Evolutionary conservation across 208 protist species (phyloP).

Genomic region (Leishmania guyanensis): DNA sequence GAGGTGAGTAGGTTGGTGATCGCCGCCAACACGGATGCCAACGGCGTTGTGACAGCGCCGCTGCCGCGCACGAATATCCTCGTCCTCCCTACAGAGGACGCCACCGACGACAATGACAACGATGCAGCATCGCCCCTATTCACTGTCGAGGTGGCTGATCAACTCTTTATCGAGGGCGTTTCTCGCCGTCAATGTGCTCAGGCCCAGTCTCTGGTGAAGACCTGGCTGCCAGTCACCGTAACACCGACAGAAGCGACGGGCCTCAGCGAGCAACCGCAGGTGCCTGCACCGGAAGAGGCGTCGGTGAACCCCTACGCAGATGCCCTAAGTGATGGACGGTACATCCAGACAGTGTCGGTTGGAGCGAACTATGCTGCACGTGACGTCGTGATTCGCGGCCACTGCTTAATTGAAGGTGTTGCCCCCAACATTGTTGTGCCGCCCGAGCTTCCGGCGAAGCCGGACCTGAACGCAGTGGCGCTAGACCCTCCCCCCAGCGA

Average conservation of each 20-base stretch:
- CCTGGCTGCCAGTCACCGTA: background rate
- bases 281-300: background rate
- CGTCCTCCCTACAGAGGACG: conserved; percentile 37
- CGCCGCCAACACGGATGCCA: conserved; percentile 47
- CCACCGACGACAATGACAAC: background rate
- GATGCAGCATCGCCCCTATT: conserved; percentile 15
- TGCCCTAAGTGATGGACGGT: conserved; percentile 17
- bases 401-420: conserved; percentile 57
- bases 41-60: conserved; percentile 42
- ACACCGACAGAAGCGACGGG: background rate
- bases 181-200: conserved; percentile 28
- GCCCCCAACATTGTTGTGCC: conserved; percentile 73
- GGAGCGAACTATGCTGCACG: conserved; percentile 46
- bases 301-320: conserved; percentile 30
- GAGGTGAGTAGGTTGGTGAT: conserved; percentile 48
- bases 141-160: conserved; percentile 45
- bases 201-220: conserved; percentile 17
- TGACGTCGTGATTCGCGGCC: conserved; percentile 52
- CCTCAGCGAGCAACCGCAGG: background rate
- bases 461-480: conserved; percentile 26
- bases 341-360: conserved; percentile 22
- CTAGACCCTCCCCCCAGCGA: conserved; percentile 8
- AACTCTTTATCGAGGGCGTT: conserved; percentile 60
- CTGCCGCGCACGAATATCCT: conserved; percentile 73
- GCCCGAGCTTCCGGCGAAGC: conserved; percentile 48